Evolutionary conservation across 2,329 filamentous ascomycete species (phyloP).

Genomic region (Helicocarpus griseus): DNA sequence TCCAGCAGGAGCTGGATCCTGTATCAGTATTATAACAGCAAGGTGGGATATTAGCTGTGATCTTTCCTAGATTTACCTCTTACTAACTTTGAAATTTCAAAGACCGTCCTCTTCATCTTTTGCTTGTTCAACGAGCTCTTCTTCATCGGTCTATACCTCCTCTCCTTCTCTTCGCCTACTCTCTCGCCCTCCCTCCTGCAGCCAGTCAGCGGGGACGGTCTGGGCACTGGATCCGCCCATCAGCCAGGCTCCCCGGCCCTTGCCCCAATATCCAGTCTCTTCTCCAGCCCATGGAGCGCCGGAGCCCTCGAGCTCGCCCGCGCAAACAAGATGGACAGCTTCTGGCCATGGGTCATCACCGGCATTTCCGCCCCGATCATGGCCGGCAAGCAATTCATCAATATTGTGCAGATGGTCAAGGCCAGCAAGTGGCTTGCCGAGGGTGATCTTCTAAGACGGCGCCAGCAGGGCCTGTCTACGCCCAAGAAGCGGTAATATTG

Average conservation of each 20-base stretch:
- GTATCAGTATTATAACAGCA: slow-evolving; percentile 95
- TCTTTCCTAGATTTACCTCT: neutral
- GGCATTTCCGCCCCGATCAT: slow-evolving; percentile 76
- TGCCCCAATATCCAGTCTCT: slow-evolving; percentile 62
- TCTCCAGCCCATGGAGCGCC: slow-evolving; percentile 83
- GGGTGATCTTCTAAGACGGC: slow-evolving; percentile 52
- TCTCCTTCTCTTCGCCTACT: slow-evolving; percentile 87
- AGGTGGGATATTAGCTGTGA: slow-evolving; percentile 49
- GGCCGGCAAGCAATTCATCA: slow-evolving; percentile 86
- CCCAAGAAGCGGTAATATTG: neutral
- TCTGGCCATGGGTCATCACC: slow-evolving; percentile 69
- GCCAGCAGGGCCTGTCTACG: neutral
- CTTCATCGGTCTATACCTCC: slow-evolving; percentile 95
- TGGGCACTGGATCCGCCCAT: slow-evolving; percentile 37
- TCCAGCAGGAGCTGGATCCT: slow-evolving; percentile 78
- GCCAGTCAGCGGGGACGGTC: slow-evolving; percentile 45
- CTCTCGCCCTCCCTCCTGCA: slow-evolving; percentile 75
- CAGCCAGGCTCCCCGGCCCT: slow-evolving; percentile 59
- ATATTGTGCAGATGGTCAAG: slow-evolving; percentile 87
- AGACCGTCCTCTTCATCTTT: slow-evolving; percentile 85
- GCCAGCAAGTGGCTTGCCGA: slow-evolving; percentile 87
- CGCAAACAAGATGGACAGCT: slow-evolving; percentile 83
- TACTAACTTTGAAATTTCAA: neutral
- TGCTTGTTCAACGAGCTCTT: slow-evolving; percentile 90
- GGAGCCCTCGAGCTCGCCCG: slow-evolving; percentile 85